Percentiles rank a stretch among this genome's conserved stretches.
Conservation (phyloP, 2,329 filamentous ascomycete species). For the Exserohilum turcica region DNA sequence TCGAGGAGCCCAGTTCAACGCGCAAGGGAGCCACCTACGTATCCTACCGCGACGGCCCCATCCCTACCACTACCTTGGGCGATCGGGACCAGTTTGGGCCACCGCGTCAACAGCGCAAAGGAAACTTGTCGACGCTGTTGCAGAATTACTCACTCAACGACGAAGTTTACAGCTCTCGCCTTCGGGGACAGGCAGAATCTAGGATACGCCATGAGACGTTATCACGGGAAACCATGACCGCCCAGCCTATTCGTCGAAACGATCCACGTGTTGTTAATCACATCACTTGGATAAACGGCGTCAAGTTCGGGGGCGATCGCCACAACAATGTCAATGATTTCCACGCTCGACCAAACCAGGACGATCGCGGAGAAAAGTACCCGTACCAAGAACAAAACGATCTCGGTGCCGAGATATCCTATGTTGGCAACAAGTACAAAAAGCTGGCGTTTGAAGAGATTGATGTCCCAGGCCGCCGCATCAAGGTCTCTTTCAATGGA, state of each 20-base stretch:
- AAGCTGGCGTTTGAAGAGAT: conserved; percentile 65
- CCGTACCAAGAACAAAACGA: conserved; percentile 52
- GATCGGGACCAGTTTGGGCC: conserved; percentile 25
- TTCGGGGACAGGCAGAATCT: conserved; percentile 13
- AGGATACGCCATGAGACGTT: conserved; percentile 11
- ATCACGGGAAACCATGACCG: conserved; percentile 52
- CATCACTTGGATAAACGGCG: conserved; percentile 68
- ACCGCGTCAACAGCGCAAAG: conserved; percentile 27
- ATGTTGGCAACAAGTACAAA: conserved; percentile 64
- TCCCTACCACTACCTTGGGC: conserved; percentile 22
- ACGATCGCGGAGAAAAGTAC: conserved; percentile 22
- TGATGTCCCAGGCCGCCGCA: conserved; percentile 59
- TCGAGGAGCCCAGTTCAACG: conserved; percentile 71
- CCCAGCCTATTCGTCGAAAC: conserved; percentile 56
- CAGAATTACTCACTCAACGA: conserved; percentile 28
- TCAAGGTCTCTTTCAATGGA: conserved; percentile 63
- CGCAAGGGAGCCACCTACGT: conserved; percentile 84
- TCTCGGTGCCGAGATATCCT: conserved; percentile 65
- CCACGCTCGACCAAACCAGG: conserved; percentile 19
- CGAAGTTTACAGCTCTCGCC: conserved; percentile 14
- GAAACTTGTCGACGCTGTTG: conserved; percentile 35
- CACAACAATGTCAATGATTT: conserved; percentile 32
- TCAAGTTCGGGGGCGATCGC: conserved; percentile 60
- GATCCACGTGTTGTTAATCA: conserved; percentile 60
- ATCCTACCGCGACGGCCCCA: conserved; percentile 70